Evolutionary conservation across 345 rosid species (phyloP).

Genomic region (Erodium maritimum): DNA sequence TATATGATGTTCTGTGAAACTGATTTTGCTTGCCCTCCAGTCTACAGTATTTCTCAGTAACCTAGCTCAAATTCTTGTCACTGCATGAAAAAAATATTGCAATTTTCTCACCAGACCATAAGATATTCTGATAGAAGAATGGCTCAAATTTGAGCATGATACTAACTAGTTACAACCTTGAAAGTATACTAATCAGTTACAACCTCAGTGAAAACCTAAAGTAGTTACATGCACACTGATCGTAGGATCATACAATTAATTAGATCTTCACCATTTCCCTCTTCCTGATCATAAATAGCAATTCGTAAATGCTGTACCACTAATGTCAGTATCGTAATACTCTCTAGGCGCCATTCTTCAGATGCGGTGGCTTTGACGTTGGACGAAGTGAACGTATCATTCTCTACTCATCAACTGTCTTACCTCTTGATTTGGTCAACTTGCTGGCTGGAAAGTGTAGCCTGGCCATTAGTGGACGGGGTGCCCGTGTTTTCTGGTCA

Average conservation of each 20-base stretch:
- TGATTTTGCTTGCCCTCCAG: no score
- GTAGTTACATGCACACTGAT: background rate
- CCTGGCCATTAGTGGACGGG: conserved; percentile 69
- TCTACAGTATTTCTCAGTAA: background rate
- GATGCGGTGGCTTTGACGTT: background rate
- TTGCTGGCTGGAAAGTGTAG: conserved; percentile 79
- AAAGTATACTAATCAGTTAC: background rate
- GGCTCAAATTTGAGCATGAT: background rate
- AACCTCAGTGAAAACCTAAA: background rate
- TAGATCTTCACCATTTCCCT: background rate
- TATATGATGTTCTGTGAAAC: no score
- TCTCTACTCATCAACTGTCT: background rate
- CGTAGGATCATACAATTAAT: background rate
- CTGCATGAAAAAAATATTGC: background rate
- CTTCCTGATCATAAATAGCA: background rate
- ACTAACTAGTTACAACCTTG: background rate
- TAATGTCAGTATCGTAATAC: background rate
- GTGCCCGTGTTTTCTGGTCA: conserved; percentile 51
- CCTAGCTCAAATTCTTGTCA: background rate
- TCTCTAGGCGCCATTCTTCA: background rate
- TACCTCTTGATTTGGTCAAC: conserved; percentile 17
- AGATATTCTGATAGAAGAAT: background rate
- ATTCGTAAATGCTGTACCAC: background rate
- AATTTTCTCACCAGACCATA: background rate
- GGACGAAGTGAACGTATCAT: no score